Base-by-base conservation (phyloP, 306 rosid species). In the Adenanthera pavonina region DNA sequence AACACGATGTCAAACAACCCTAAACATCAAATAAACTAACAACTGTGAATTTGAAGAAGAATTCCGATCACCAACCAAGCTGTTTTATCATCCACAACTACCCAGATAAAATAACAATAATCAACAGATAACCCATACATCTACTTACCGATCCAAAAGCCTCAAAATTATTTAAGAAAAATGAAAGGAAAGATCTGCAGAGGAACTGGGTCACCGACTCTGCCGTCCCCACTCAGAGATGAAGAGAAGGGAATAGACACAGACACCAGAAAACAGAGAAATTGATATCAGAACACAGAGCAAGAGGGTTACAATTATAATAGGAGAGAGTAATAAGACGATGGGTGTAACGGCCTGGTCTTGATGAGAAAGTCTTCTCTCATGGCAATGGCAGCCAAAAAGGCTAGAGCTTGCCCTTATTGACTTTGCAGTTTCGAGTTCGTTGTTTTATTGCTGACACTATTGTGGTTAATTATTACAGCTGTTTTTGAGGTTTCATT, bases 351-450 rank as follows among this genome's bases (percentile, higher is more conserved):
- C 80, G 80, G 82, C 78, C 40, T 76, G 46, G 82, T 64, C 67
- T 62, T 46, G 72, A 49, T 70, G 41, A 66, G 74, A 48, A 83
- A 83, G 92, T 83, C 90, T 76, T 79, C 78, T 65, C 35, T 44
- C 38, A 78, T 33, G 40, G 79, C 76, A 62, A 90, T 84, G 89
- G 76, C 76, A 57, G 84, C 80, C 84, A 78, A 84, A 85, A 81
- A 79, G 79, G 62, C 72, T 59, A 60, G 68, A 83, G 89, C 80
- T 83, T 87, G 89, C 95, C 88, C 92, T 88, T 89, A 69, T 91
- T 91, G 95, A 91, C 95, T 91, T 86, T 81, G 86, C 89, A 78
- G 81, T 84, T 80, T 71, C 76, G 20, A 19, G 54, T 69, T 78
- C 54, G 34, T 83, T 80, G 73, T 79, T 82, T 69, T 69, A 5